A percentile compares a stretch with the other conserved stretches of the same genome.
These are phyloP conservation scores for Pleurotus sapidus DNA, from an alignment of 768 basidiomycete species.

Conservation along the genomic window DNA sequence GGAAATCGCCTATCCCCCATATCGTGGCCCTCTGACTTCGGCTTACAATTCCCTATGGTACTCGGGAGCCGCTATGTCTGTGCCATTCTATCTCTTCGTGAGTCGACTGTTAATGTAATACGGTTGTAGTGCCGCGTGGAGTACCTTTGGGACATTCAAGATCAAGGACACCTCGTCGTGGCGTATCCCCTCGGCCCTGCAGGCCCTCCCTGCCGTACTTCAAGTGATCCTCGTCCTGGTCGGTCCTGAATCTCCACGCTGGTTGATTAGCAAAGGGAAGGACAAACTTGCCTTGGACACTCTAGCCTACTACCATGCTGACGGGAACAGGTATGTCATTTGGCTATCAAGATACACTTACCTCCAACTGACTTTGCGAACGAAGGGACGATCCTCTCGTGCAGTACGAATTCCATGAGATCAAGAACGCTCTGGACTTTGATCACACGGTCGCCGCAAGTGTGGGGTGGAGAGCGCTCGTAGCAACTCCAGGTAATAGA, in stretches of 20 bases:
- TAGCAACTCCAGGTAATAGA: conserved; percentile 66
- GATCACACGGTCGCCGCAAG: conserved; percentile 57
- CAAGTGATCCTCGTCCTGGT: conserved; percentile 48
- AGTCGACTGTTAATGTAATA: neutral
- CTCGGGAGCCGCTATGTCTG: conserved; percentile 22
- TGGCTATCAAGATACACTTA: conserved; percentile 10
- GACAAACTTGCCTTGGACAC: conserved; percentile 43
- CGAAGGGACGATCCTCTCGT: conserved; percentile 61
- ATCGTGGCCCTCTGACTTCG: conserved; percentile 35
- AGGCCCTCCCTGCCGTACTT: conserved; percentile 44
- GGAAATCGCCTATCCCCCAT: conserved; percentile 39
- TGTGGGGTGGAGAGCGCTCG: conserved; percentile 67
- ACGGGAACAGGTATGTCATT: conserved; percentile 30
- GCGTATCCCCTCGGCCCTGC: conserved; percentile 54
- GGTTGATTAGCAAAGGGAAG: conserved; percentile 53
- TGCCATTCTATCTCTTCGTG: neutral
- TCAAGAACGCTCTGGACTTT: conserved; percentile 71
- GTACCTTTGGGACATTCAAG: conserved; percentile 54
- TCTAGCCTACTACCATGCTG: conserved; percentile 59
- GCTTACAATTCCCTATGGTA: conserved; percentile 32
- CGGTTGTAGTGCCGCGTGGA: conserved; percentile 43
- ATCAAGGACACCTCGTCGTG: conserved; percentile 49
- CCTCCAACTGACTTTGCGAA: neutral
- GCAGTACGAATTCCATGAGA: conserved; percentile 74
- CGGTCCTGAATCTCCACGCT: conserved; percentile 63